Evolutionary conservation across 176 grass and related monocot species (phyloP).

Genomic region (Oryza longistaminata): DNA sequence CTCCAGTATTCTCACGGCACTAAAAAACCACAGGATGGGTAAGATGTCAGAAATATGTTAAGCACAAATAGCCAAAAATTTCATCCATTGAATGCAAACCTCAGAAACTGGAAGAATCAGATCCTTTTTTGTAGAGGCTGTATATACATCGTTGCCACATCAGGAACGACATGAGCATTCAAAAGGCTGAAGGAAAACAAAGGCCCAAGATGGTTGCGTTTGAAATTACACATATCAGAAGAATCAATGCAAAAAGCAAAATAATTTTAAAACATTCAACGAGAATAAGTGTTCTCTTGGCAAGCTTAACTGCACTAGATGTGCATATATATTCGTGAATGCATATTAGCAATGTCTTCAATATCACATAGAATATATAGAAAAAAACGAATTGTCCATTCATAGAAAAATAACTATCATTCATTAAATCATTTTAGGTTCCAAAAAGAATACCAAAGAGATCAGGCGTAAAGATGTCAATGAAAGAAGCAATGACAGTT

Average conservation of each 20-base stretch:
- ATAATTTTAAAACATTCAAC: neutral
- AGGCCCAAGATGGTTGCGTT: neutral
- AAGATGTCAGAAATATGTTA: neutral
- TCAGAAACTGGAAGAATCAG: conserved; percentile 74
- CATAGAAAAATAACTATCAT: neutral
- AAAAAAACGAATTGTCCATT: neutral
- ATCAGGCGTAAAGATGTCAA: neutral
- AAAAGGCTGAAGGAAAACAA: conserved; percentile 56
- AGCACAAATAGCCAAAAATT: conserved; percentile 22
- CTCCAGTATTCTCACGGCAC: conserved; percentile 83
- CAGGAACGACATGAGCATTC: conserved; percentile 90
- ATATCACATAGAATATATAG: neutral
- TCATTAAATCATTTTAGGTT: neutral
- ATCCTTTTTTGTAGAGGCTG: conserved; percentile 72
- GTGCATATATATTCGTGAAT: neutral
- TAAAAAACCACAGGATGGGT: conserved; percentile 39
- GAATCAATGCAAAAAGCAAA: conserved; percentile 20
- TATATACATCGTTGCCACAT: conserved; percentile 83
- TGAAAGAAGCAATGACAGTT: neutral
- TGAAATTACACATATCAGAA: neutral
- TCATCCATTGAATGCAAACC: conserved; percentile 50
- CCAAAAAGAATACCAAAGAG: neutral
- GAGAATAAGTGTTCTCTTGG: neutral
- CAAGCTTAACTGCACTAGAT: neutral
- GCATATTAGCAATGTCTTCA: neutral